Evolutionary conservation across 495 filamentous ascomycete species (phyloP).

Genomic region (Hapsidospora chrysogenum): DNA sequence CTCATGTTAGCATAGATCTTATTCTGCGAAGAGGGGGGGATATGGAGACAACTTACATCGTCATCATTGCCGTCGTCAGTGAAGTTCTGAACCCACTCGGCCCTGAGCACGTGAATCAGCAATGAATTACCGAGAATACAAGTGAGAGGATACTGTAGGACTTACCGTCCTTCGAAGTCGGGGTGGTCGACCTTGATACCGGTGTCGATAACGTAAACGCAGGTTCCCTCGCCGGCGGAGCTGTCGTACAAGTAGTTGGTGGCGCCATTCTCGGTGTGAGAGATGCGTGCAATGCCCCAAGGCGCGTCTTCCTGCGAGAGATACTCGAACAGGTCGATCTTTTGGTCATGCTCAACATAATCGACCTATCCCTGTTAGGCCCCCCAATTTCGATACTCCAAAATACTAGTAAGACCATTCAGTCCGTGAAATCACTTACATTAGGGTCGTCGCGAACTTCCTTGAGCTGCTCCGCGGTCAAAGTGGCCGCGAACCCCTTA

Average conservation of each 20-base stretch:
- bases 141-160: no score
- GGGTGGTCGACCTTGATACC: slow-evolving; percentile 37
- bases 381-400: not conserved
- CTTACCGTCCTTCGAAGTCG: no score
- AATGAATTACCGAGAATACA: no score
- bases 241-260: slow-evolving; percentile 41
- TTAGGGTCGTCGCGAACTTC: slow-evolving; percentile 23
- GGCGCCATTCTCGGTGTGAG: slow-evolving; percentile 21
- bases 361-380: slow-evolving; percentile 20
- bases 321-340: slow-evolving; percentile 20
- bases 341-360: slow-evolving; percentile 31
- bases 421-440: slow-evolving; percentile 5
- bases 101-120: no score
- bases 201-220: slow-evolving; percentile 42
- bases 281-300: slow-evolving; percentile 45
- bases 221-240: slow-evolving; percentile 39
- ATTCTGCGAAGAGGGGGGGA: no score
- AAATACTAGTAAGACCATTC: slow-evolving; percentile 5
- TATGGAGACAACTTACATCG: no score
- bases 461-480: slow-evolving; percentile 21
- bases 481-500: slow-evolving; percentile 25
- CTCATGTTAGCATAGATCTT: no score
- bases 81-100: no score
- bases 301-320: slow-evolving; percentile 32
- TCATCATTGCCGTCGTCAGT: no score